Evolutionary conservation across 352 stramenopile genomes (phyloP), one percentile per base, ranked within the genome.

Genomic region (Phytopythium oedochilum): DNA sequence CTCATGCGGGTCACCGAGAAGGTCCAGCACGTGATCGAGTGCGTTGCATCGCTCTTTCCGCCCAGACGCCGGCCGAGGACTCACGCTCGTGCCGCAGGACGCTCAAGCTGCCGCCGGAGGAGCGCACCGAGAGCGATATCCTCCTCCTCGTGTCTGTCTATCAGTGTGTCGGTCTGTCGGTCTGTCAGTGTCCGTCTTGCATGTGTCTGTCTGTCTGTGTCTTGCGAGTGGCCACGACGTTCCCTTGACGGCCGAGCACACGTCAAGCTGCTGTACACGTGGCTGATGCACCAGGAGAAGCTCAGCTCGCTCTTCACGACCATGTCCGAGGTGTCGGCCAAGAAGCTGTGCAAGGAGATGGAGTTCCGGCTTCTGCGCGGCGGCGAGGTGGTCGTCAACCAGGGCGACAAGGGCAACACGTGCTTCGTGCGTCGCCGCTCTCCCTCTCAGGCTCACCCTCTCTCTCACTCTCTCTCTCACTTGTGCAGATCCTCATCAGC

Each of bases 281-380:
- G 83, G 83, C 72, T 92, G 38, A 94, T 94, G 83, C 85, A 82
- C 55, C 80, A 94, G 53, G 83, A 94, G 43, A 93, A 94, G 54
- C 77, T 94, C 32, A 94, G 82, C 54, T 87, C 83, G 14, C 71
- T 94, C 14, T 90, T 93, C 54, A 89, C 82, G 55, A 91, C 83
- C 42, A 92, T 94, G 83, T 88, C 81, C 9, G 83, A 94, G 59
- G 71, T 88, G 12, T 88, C 83, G 22, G 79, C 79, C 36, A 91
- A 92, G 60, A 94, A 94, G 28, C 52, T 94, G 15, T 94, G 83
- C 60, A 89, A 89, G 35, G 83, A 94, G 44, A 91, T 94, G 79
- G 83, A 94, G 51, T 92, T 94, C 50, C 64, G 86, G 3, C 78
- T 92, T 60, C 68, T 90, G 23, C 65, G 71, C 51, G 74, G 73